Evolutionary conservation across 2,329 filamentous ascomycete genomes (phyloP).

Genomic region (Colletotrichum tamarilloi): DNA sequence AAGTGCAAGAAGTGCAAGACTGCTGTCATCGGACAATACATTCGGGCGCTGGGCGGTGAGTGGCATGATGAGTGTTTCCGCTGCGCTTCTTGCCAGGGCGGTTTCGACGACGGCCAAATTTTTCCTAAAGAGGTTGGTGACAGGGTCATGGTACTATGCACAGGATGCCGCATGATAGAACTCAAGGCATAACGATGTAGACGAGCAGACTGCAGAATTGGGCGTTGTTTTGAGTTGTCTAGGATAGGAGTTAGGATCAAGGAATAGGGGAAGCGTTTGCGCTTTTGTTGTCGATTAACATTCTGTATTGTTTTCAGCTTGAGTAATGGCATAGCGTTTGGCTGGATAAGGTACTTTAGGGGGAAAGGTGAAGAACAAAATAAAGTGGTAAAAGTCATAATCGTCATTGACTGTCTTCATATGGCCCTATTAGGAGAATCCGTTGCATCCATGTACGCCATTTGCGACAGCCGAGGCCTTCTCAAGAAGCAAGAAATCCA

Average conservation of each 20-base stretch:
- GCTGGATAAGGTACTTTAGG: neutral
- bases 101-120: slow-evolving; percentile 74
- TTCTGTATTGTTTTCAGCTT: neutral
- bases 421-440: neutral
- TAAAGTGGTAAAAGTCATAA: slow-evolving; percentile 27
- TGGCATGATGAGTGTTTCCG: slow-evolving; percentile 96
- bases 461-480: slow-evolving; percentile 10
- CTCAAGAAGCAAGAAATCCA: slow-evolving; percentile 14
- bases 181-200: slow-evolving; percentile 60
- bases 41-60: slow-evolving; percentile 88
- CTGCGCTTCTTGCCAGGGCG: slow-evolving; percentile 72
- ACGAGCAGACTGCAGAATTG: neutral
- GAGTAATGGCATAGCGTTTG: neutral
- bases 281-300: neutral
- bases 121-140: slow-evolving; percentile 62
- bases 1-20: slow-evolving; percentile 88
- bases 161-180: slow-evolving; percentile 68
- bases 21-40: slow-evolving; percentile 89
- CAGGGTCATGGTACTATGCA: slow-evolving; percentile 64
- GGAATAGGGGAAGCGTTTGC: neutral
- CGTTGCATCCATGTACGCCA: slow-evolving; percentile 19
- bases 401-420: slow-evolving; percentile 31
- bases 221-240: neutral
- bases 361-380: neutral
- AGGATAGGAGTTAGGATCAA: neutral